A percentile compares a stretch with the other conserved stretches of the same genome.
Evolutionary conservation across 768 basidiomycete genomes (phyloP).

Genomic region (Lactifluus echinatus): DNA sequence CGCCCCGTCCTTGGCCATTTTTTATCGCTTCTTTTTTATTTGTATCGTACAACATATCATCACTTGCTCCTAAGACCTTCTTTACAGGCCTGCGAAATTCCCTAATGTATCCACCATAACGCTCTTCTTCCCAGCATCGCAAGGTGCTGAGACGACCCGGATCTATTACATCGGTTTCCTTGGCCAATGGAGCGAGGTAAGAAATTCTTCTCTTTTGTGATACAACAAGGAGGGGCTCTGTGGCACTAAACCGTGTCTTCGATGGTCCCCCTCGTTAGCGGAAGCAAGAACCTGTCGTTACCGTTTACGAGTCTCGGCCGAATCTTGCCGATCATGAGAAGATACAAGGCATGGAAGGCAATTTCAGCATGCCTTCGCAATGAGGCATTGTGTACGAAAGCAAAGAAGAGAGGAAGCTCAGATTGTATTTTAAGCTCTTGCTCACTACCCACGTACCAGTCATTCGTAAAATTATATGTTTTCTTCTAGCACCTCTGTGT

Average conservation of each 20-base stretch:
- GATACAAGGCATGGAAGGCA: constrained; percentile 69
- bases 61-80: not conserved
- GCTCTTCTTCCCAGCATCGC: constrained; percentile 70
- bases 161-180: constrained; percentile 83
- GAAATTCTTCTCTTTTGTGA: constrained; percentile 1
- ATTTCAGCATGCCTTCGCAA: constrained; percentile 39
- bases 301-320: constrained; percentile 83
- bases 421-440: constrained; percentile 6
- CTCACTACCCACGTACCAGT: not conserved
- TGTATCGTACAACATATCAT: not conserved
- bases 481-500: not conserved
- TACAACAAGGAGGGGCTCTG: not conserved
- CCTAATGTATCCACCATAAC: constrained; percentile 75
- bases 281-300: constrained; percentile 68
- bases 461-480: not conserved
- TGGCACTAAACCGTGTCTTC: not conserved
- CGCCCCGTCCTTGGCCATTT: too few species aligned
- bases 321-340: constrained; percentile 84
- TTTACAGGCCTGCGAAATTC: constrained; percentile 72
- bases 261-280: constrained; percentile 37
- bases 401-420: not conserved
- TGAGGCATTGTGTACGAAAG: constrained; percentile 4
- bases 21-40: not conserved
- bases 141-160: constrained; percentile 67
- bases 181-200: constrained; percentile 72